Base-by-base conservation (phyloP, 768 basidiomycete genomes). In the Ramaria sp. region DNA sequence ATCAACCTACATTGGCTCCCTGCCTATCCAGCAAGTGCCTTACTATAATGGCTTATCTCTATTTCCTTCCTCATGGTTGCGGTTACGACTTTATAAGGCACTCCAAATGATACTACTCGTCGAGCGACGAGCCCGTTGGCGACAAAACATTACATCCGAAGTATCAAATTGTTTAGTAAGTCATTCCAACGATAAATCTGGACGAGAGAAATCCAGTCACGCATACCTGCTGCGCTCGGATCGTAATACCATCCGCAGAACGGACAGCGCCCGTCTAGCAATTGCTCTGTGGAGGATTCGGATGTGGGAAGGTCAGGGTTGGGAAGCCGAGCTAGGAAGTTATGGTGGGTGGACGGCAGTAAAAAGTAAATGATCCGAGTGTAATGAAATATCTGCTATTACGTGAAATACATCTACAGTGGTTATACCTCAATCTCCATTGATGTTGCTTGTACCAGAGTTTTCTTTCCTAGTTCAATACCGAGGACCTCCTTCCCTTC, bases 281-380 rank as follows among this genome's bases (percentile, higher is more conserved):
- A 77, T 84, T 43, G 87, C 90, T 0, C 65, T 91, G 17, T 91
- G 89, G 89, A 79, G 90, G 59, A 58, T 90, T 43, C 74, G 83
- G 58, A 82, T 91, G 79, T 92, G 83, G 75, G 84, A 88, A 63
- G 79, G 82, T 1, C 71, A 69, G 7, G 75, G 73, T 0, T 82
- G 78, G 78, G 73, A 75, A 39, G 58, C 67, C 9, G 65, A 62
- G 34, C 17, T 10, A 51, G 62, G 59, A 30, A 64, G 62, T 27
- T 49, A 56, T 63, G 68, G 62, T 63, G 70, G 53, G 27, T 63
- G 47, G 54, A 59, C 4, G 57, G 65, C 33, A 38, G 47, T 10
- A 57, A 59, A 42, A 38, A 38, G 27, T 38, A 54, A 22, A 20
- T 19, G 24, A 49, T 27, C 22, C 45, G 13, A 43, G 53, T 20